Percentiles rank a stretch among this genome's conserved stretches.
Evolutionary conservation across 768 basidiomycete genomes (phyloP).

Genomic region (Nevesoporus exiguus): DNA sequence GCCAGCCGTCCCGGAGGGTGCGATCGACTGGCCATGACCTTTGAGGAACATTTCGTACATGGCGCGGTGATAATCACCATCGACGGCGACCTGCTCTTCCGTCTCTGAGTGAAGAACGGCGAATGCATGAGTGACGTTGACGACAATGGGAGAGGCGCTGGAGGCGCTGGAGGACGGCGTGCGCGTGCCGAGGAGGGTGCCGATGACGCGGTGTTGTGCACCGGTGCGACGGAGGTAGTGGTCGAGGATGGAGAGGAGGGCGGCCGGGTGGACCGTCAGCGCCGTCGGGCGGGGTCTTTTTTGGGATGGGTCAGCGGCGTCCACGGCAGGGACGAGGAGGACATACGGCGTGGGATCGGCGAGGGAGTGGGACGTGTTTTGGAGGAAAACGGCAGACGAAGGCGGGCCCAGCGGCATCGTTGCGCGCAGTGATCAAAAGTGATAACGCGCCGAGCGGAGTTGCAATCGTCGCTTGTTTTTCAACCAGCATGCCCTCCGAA

Average conservation of each 20-base stretch:
- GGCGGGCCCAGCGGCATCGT: conserved; percentile 49
- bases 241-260: conserved; percentile 92
- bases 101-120: conserved; percentile 92
- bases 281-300: conserved; percentile 64
- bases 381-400: conserved; percentile 45
- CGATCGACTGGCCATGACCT: conserved; percentile 52
- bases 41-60: conserved; percentile 83
- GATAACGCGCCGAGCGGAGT: conserved; percentile 26
- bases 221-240: conserved; percentile 90
- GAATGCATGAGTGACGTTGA: conserved; percentile 83
- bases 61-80: conserved; percentile 92
- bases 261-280: conserved; percentile 87
- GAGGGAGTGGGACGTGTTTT: conserved; percentile 30
- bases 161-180: conserved; percentile 37
- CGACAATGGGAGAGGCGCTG: conserved; percentile 12
- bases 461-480: conserved; percentile 22
- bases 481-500: conserved; percentile 74
- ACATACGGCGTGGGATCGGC: conserved; percentile 36
- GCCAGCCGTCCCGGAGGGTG: conserved; percentile 9
- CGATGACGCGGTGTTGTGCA: conserved; percentile 85
- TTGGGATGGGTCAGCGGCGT: not conserved
- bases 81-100: conserved; percentile 89
- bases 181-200: conserved; percentile 87
- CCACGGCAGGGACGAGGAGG: not conserved
- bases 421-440: conserved; percentile 8